These are phyloP conservation scores for Schizonepeta tenuifolia DNA, from an alignment of 257 asterid species.

Conservation along the genomic window DNA sequence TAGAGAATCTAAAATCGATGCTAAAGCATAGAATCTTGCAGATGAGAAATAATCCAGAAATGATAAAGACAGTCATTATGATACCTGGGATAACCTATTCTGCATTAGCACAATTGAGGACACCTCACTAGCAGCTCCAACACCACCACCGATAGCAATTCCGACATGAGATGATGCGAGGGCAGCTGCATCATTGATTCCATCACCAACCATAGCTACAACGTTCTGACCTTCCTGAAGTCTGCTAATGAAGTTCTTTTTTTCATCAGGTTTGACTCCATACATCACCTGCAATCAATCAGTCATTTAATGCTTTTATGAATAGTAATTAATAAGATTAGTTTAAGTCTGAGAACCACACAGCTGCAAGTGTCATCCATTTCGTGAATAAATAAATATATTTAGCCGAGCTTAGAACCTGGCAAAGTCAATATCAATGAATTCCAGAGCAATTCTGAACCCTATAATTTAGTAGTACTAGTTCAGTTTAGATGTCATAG, in stretches of 20 bases:
- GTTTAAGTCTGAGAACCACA: background rate
- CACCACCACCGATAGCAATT: conserved; percentile 94
- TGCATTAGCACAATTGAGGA: conserved; percentile 96
- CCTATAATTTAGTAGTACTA: too few species aligned
- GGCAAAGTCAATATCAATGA: too few species aligned
- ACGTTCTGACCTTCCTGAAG: conserved; percentile 70
- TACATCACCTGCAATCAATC: conserved; percentile 71
- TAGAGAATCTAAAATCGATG: background rate
- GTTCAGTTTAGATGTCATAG: background rate
- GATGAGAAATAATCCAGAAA: conserved; percentile 6
- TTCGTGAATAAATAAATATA: background rate
- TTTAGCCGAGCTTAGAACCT: background rate
- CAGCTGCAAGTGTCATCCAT: background rate
- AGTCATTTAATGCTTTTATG: conserved; percentile 17
- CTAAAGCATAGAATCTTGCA: background rate
- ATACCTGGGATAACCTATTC: conserved; percentile 90
- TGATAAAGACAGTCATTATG: conserved; percentile 9
- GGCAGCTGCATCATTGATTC: conserved; percentile 99
- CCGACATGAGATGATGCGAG: conserved; percentile 95
- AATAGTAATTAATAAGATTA: background rate
- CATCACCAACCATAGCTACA: conserved; percentile 99
- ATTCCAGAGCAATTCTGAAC: too few species aligned
- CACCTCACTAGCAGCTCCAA: conserved; percentile 98
- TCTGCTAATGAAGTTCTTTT: conserved; percentile 68
- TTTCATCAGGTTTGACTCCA: conserved; percentile 89